Conservation (phyloP, 345 rosid species). For the Salix purpurea region DNA sequence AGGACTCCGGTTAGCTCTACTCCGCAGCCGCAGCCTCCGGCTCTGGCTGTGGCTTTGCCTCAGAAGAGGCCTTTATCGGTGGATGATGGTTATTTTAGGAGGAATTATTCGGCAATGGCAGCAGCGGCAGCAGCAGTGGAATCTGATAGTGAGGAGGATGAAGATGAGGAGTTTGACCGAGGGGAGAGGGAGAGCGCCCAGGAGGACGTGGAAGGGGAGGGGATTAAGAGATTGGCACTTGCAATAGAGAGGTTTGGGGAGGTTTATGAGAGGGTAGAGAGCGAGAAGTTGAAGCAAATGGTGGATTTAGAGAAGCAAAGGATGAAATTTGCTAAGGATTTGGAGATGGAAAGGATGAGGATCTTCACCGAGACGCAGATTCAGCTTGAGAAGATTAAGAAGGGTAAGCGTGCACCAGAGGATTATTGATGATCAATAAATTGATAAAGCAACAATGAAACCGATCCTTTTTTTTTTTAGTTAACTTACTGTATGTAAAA, state of each 20-base stretch:
- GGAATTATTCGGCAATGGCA: slow-evolving; percentile 79
- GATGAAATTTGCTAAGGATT: slow-evolving; percentile 87
- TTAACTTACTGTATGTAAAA: slow-evolving; percentile 6
- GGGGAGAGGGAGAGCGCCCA: slow-evolving; percentile 31
- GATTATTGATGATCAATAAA: slow-evolving; percentile 17
- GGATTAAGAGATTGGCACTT: slow-evolving; percentile 50
- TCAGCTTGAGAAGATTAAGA: slow-evolving; percentile 80
- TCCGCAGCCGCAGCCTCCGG: slow-evolving; percentile 18
- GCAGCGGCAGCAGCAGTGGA: slow-evolving; percentile 67
- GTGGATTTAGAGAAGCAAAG: slow-evolving; percentile 97
- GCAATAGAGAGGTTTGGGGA: slow-evolving; percentile 84
- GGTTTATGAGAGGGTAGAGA: slow-evolving; percentile 82
- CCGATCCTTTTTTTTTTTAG: not conserved
- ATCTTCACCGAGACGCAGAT: slow-evolving; percentile 92
- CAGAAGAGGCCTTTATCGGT: slow-evolving; percentile 56
- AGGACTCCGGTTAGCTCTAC: slow-evolving; percentile 28
- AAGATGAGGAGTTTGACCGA: slow-evolving; percentile 35
- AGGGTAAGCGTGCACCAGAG: slow-evolving; percentile 41
- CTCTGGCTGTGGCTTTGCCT: slow-evolving; percentile 52
- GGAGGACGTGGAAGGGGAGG: slow-evolving; percentile 40
- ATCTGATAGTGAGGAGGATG: slow-evolving; percentile 46
- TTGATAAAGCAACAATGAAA: not conserved
- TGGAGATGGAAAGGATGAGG: slow-evolving; percentile 94
- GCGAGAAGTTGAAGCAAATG: slow-evolving; percentile 85
- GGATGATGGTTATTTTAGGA: slow-evolving; percentile 46